Conservation (phyloP, 495 filamentous ascomycete species). For the Lasiosphaeris hirsuta region DNA sequence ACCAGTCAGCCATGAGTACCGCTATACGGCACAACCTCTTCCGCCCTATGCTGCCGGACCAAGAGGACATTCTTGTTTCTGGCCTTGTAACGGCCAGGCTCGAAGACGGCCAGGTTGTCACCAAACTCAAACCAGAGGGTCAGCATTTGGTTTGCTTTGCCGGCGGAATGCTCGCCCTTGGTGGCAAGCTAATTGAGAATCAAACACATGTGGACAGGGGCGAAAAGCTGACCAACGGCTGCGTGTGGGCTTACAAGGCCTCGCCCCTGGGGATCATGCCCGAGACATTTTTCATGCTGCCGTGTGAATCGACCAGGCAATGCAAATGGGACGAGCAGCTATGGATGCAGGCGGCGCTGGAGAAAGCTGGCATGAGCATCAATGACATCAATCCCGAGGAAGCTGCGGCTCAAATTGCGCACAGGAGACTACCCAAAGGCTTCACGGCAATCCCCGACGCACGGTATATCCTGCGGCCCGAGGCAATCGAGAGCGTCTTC, state of each 20-base stretch:
- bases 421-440: slow-evolving; percentile 63
- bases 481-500: slow-evolving; percentile 65
- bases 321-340: slow-evolving; percentile 69
- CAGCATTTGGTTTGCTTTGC: slow-evolving; percentile 62
- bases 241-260: slow-evolving; percentile 77
- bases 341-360: slow-evolving; percentile 39
- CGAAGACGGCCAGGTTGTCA: slow-evolving; percentile 62
- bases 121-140: slow-evolving; percentile 37
- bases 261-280: slow-evolving; percentile 80
- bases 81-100: slow-evolving; percentile 59
- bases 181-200: slow-evolving; percentile 64
- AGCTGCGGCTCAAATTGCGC: slow-evolving; percentile 43
- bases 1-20: slow-evolving; percentile 62
- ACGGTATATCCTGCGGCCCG: slow-evolving; percentile 71
- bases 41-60: slow-evolving; percentile 54
- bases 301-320: slow-evolving; percentile 54
- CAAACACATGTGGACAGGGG: slow-evolving; percentile 67
- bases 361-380: slow-evolving; percentile 5
- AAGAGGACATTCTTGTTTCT: slow-evolving; percentile 43
- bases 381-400: slow-evolving; percentile 11
- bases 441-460: slow-evolving; percentile 55
- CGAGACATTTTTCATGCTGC: slow-evolving; percentile 59
- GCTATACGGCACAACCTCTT: slow-evolving; percentile 67
- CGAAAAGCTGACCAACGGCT: slow-evolving; percentile 73
- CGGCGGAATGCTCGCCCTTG: slow-evolving; percentile 81